These are phyloP conservation scores for Ceratonia siliqua DNA, from an alignment of 306 rosid genomes.

Conservation along the genomic window DNA sequence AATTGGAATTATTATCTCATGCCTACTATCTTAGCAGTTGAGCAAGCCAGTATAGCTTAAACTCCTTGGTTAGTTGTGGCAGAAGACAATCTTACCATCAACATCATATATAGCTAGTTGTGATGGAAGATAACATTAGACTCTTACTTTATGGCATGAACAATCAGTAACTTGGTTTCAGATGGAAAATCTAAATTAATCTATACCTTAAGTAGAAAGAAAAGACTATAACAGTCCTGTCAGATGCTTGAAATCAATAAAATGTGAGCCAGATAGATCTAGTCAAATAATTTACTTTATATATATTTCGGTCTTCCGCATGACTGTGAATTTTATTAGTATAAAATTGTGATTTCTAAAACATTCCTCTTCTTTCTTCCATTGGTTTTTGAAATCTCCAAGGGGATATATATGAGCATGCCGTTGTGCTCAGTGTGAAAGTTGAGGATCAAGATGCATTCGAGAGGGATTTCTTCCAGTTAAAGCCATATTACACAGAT, in stretches of 20 bases:
- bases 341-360: slow-evolving; percentile 8
- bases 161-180: not conserved
- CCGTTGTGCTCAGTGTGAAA: slow-evolving; percentile 86
- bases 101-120: too few species aligned
- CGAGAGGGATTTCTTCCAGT: slow-evolving; percentile 91
- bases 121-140: not conserved
- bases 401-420: slow-evolving; percentile 96
- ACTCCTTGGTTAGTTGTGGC: not conserved
- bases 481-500: slow-evolving; percentile 92
- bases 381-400: slow-evolving; percentile 42
- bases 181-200: not conserved
- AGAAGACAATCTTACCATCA: not conserved
- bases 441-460: slow-evolving; percentile 95
- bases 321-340: not conserved
- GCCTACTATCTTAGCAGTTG: not conserved
- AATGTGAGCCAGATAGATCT: slow-evolving; percentile 6
- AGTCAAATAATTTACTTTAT: not conserved
- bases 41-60: not conserved
- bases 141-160: not conserved
- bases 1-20: not conserved
- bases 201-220: not conserved
- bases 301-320: not conserved
- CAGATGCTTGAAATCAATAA: not conserved
- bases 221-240: not conserved
- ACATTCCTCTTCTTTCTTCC: not conserved